Percentiles rank a stretch among this genome's conserved stretches.
Evolutionary conservation across 257 asterid species (phyloP).

Genomic region (Knoxia roxburghii): DNA sequence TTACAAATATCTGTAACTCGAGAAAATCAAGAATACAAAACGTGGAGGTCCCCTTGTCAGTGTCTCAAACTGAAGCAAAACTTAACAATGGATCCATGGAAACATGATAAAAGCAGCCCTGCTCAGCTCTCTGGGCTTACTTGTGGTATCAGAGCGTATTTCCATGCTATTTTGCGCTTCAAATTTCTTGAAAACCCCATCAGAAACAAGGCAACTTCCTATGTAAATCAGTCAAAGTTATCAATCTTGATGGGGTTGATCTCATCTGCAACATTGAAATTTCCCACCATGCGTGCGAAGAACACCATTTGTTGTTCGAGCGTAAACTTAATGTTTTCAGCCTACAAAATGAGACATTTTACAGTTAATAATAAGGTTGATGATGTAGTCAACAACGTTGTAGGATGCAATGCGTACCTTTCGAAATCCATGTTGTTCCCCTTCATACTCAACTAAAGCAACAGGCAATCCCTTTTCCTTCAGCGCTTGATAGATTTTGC

Average conservation of each 20-base stretch:
- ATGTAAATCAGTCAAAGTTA: conserved; percentile 68
- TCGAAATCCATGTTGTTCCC: conserved; percentile 95
- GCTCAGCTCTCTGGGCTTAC: no score
- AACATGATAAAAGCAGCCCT: no score
- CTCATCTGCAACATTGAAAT: conserved; percentile 65
- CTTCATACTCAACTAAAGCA: conserved; percentile 86
- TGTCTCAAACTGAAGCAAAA: no score
- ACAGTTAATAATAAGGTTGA: no score
- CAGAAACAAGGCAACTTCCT: no score
- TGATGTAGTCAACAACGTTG: not conserved
- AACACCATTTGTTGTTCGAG: conserved; percentile 90
- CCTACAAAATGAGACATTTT: conserved; percentile 34
- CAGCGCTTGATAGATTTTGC: conserved; percentile 73
- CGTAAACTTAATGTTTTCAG: conserved; percentile 85
- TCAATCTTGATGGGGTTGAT: conserved; percentile 63
- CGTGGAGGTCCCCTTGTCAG: no score
- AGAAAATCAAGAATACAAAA: no score
- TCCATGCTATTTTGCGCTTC: not conserved
- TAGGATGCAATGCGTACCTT: conserved; percentile 37
- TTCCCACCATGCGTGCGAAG: conserved; percentile 82
- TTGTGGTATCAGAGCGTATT: not conserved
- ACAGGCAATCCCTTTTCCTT: conserved; percentile 83
- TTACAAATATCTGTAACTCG: no score
- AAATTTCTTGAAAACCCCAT: no score
- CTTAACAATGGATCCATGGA: no score